phyloP scores from a whole-genome alignment of 805 yeast genomes.

The Wickerhamiella kazuoi region DNA sequence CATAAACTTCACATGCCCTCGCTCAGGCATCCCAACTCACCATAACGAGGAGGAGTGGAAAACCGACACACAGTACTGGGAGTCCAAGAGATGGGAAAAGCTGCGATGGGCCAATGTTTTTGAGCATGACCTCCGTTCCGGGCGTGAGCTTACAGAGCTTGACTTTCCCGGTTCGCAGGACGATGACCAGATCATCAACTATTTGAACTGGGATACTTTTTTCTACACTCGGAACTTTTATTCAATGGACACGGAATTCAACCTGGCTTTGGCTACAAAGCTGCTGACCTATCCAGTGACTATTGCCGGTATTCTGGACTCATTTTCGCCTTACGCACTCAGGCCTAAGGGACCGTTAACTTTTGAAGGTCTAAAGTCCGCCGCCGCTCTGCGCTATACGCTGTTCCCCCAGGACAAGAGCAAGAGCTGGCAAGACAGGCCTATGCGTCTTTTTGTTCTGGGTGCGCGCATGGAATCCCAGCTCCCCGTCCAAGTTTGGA shows the following conservation, averaged over 20 bases:
- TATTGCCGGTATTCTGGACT: slow-evolving; percentile 66
- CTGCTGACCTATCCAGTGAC: slow-evolving; percentile 87
- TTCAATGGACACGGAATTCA: slow-evolving; percentile 95
- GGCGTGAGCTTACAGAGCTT: slow-evolving; percentile 88
- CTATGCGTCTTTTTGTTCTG: slow-evolving; percentile 72
- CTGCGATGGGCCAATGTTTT: slow-evolving; percentile 76
- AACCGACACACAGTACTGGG: slow-evolving; percentile 55
- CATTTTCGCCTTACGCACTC: slow-evolving; percentile 65
- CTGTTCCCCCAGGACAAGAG: slow-evolving; percentile 52
- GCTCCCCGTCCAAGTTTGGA: slow-evolving; percentile 91
- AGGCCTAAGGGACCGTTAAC: slow-evolving; percentile 78
- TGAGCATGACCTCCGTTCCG: slow-evolving; percentile 89
- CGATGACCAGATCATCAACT: slow-evolving; percentile 52
- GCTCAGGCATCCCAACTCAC: slow-evolving; percentile 93
- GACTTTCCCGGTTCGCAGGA: slow-evolving; percentile 76
- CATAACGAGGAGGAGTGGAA: slow-evolving; percentile 83
- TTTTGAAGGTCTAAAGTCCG: slow-evolving; percentile 79
- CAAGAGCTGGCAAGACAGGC: slow-evolving; percentile 58
- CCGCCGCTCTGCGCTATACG: slow-evolving; percentile 84
- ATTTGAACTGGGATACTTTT: slow-evolving; percentile 79
- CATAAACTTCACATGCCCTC: slow-evolving; percentile 75
- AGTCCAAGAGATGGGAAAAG: slow-evolving; percentile 44
- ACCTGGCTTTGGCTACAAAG: slow-evolving; percentile 86
- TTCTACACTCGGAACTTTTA: slow-evolving; percentile 83
- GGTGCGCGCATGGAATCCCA: slow-evolving; percentile 90